Base-by-base conservation (phyloP, 208 protist genomes). In the Acanthamoeba castellanii region DNA sequence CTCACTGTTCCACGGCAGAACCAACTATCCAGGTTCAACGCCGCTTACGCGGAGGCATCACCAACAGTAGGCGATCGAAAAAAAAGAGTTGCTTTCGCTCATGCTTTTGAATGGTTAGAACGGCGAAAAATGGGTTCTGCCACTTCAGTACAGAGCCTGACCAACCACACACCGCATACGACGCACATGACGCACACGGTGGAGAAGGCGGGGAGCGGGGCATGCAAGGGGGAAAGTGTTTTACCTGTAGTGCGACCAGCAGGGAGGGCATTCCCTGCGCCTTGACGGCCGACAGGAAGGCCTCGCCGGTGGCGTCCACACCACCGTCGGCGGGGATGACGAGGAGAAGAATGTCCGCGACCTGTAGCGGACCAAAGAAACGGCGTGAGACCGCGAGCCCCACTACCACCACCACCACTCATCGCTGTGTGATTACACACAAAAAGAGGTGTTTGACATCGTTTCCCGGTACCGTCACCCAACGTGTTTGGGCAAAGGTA, bases 241-340 rank as follows among this genome's bases (percentile, higher is more conserved):
- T 32, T 88, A 92, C 93, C 93, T 95, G 93, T 0, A 95, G 61
- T 9, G 85, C 64, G 27, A 95, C 32, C 20, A 95, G 61, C 45
- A 92, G 11, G 14, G 82, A 92, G 64, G 93, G 93, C 52, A 81
- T 89, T 20, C 93, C 93, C 50, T 95, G 93, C 0, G 93, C 64
- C 45, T 94, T 94, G 50, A 94, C 34, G 30, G 61, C 61, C n/a
- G 92, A 94, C 9, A 94, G 18, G 57, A 94, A 87, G n/a, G 68
- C 32, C 74, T 94, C 92, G 30, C 92, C 92, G 1, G 42, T 50
- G 42, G 70, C 74, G 37, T 94, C 92, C 20, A 94, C 72, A 30
- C 92, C 90, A 82, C 50, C 74, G 1, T 66, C 52, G 18, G 92
- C 92, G 2, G 92, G 32, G 30, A 94, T 72, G 2, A 94, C 72